Evolutionary conservation across 2,329 filamentous ascomycete genomes (phyloP).

Genomic region (Cytospora piceae): DNA sequence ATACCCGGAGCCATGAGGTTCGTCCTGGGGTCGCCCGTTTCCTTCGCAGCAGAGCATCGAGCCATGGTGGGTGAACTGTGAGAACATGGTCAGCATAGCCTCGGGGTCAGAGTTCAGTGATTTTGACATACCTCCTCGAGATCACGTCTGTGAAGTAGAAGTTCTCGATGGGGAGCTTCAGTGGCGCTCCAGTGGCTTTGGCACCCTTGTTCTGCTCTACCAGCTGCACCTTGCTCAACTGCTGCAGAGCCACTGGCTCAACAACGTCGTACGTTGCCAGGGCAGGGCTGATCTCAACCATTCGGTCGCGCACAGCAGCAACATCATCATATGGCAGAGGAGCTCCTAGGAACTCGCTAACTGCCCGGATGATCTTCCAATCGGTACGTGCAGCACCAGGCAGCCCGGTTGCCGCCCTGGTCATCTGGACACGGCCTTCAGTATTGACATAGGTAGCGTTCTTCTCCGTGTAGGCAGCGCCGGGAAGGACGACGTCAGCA

Average conservation of each 20-base stretch:
- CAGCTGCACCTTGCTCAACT: conserved; percentile 89
- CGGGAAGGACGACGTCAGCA: conserved; percentile 91
- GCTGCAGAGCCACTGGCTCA: conserved; percentile 74
- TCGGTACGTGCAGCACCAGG: conserved; percentile 91
- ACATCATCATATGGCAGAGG: conserved; percentile 94
- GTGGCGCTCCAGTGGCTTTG: conserved; percentile 69
- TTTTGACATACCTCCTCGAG: conserved; percentile 77
- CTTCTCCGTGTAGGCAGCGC: conserved; percentile 97
- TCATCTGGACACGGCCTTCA: conserved; percentile 94
- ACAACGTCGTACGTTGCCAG: conserved; percentile 89
- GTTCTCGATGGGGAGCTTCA: conserved; percentile 89
- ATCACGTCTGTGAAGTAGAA: conserved; percentile 99
- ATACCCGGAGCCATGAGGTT: conserved; percentile 78
- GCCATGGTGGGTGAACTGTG: conserved; percentile 95
- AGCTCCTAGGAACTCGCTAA: conserved; percentile 85
- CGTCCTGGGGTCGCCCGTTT: conserved; percentile 74
- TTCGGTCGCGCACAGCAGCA: conserved; percentile 84
- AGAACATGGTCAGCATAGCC: conserved; percentile 24
- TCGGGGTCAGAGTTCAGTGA: background rate
- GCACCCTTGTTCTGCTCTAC: conserved; percentile 94
- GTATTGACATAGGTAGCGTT: conserved; percentile 96
- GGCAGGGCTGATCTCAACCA: conserved; percentile 92
- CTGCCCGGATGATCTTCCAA: conserved; percentile 98
- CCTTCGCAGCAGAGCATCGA: conserved; percentile 92
- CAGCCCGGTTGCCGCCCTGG: conserved; percentile 83